Base-by-base conservation (phyloP, 2,329 filamentous ascomycete genomes). In the Colletotrichum cereale region DNA sequence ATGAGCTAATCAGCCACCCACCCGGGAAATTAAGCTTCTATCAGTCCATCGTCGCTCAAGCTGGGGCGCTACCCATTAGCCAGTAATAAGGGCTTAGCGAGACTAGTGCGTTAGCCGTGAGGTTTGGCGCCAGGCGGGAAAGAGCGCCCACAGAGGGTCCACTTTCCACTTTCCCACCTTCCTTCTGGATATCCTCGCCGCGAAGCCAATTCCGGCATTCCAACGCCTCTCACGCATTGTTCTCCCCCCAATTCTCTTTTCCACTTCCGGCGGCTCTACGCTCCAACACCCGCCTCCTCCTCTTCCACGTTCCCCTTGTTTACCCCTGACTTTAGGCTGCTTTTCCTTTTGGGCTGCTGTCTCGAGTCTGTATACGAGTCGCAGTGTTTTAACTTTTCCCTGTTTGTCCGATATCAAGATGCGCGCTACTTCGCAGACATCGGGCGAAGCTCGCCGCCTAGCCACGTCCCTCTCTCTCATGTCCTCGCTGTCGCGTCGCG, bases 211-310 rank as follows among this genome's bases (percentile, higher is more conserved):
- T n/a, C n/a, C n/a, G n/a, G n/a, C n/a, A n/a, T n/a, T 36, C 53
- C 7, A 8, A 26, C 5, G 34, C 21, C 21, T 44, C 52, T 58
- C 31, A 18, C 42, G 53, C 61, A 50, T 44, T 53, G 31, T 36
- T 21, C 29, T n/a, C 26, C 36, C 52, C 34, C 42, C 24, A n/a
- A n/a, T 62, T 42, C 66, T 47, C 61, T 18, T 53, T 40, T 68
- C 53, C 66, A 60, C 29, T 38, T 66, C 61, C 36, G 61, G 61
- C 53, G 61, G 44, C 2, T n/a, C 42, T 44, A 5, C 21, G 34
- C 34, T 21, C 31, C 18, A 26, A 64, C 53, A 44, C 40, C 16
- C 16, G 16, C 52, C 55, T 40, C 60, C 58, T 48, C 60, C 40
- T 57, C 52, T n/a, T n/a, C n/a, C n/a, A n/a, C 11, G 11, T 21